Percentiles rank a stretch among this genome's conserved stretches.
Evolutionary conservation across 2,329 filamentous ascomycete species (phyloP).

Genomic region (Emmonsiellopsis sp.): DNA sequence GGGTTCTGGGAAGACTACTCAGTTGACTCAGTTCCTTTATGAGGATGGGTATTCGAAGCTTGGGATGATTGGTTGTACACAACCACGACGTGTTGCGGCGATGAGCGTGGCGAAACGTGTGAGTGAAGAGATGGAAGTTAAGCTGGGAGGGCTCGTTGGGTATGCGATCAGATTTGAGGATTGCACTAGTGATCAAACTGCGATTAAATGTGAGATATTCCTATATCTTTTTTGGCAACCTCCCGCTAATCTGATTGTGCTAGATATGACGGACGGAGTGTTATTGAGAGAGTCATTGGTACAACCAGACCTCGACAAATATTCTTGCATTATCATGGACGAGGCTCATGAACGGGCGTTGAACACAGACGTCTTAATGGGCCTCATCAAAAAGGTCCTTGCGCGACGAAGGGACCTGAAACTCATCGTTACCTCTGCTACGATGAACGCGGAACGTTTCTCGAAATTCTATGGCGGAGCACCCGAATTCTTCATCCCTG

Average conservation of each 20-base stretch:
- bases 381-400: constrained; percentile 92
- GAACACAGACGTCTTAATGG: constrained; percentile 96
- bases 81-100: constrained; percentile 89
- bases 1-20: constrained; percentile 94
- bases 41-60: constrained; percentile 86
- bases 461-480: constrained; percentile 93
- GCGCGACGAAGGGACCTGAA: constrained; percentile 84
- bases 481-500: constrained; percentile 92
- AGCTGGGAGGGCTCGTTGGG: constrained; percentile 76
- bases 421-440: constrained; percentile 93
- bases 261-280: constrained; percentile 93
- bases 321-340: constrained; percentile 99
- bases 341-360: constrained; percentile 94
- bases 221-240: constrained; percentile 8
- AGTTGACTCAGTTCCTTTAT: constrained; percentile 89
- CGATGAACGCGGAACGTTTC: constrained; percentile 96
- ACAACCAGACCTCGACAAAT: constrained; percentile 86
- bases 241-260: constrained; percentile 9
- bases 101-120: constrained; percentile 99
- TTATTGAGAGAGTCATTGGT: constrained; percentile 86
- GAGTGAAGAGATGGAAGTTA: constrained; percentile 95
- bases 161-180: constrained; percentile 99
- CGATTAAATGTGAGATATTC: constrained; percentile 63
- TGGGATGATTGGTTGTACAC: constrained; percentile 93
- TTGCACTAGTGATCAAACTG: constrained; percentile 88